Percentiles rank a stretch among this genome's conserved stretches.
phyloP scores from a whole-genome alignment of 805 yeast genomes.

The Hanseniaspora clermontiae region DNA sequence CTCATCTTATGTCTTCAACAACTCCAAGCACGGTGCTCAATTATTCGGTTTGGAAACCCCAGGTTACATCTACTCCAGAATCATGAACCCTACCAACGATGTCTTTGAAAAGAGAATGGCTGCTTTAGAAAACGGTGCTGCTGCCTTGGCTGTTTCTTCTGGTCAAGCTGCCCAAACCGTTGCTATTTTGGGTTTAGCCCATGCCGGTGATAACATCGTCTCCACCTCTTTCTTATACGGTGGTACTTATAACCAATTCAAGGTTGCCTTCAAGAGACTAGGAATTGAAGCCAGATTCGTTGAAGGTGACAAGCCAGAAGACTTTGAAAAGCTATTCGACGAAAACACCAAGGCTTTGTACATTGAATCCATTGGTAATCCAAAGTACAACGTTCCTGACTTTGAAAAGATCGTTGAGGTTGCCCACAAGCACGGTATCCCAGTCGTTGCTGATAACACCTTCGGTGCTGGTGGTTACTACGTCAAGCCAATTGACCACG shows the following conservation, averaged over 20 bases:
- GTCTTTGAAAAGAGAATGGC: constrained; percentile 87
- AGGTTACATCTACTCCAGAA: constrained; percentile 79
- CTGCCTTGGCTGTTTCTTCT: constrained; percentile 80
- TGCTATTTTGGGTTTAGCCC: constrained; percentile 74
- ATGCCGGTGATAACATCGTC: constrained; percentile 77
- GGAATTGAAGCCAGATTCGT: constrained; percentile 83
- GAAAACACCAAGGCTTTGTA: constrained; percentile 80
- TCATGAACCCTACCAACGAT: constrained; percentile 86
- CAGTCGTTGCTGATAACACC: constrained; percentile 89
- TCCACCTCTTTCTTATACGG: constrained; percentile 84
- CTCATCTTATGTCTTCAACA: constrained; percentile 74
- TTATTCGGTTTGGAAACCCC: constrained; percentile 72
- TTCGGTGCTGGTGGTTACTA: constrained; percentile 94
- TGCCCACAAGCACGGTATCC: constrained; percentile 78
- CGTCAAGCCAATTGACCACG: constrained; percentile 71
- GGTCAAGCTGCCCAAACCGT: constrained; percentile 93
- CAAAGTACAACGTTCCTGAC: constrained; percentile 84
- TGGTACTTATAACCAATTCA: constrained; percentile 92
- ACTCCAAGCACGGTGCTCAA: constrained; percentile 86
- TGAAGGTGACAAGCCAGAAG: constrained; percentile 61
- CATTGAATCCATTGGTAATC: constrained; percentile 85
- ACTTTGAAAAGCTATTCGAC: constrained; percentile 62
- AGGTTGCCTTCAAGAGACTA: constrained; percentile 76
- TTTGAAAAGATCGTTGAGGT: constrained; percentile 60
- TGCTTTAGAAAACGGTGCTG: constrained; percentile 84